Base-by-base conservation (phyloP, 768 basidiomycete genomes). In the Leccinum ochraceum region DNA sequence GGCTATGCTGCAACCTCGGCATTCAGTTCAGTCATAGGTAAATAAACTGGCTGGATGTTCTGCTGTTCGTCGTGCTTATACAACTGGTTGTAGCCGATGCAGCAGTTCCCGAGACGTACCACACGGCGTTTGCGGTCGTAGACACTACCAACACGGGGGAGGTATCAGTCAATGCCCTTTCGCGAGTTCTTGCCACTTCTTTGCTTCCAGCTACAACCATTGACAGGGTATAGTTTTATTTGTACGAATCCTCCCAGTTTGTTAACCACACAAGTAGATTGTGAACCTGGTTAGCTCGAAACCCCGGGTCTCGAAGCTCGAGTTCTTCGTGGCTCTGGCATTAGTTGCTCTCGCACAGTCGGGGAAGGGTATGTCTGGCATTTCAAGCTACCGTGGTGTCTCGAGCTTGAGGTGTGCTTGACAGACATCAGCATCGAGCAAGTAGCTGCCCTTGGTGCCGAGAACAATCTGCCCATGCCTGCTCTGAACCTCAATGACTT, bases 241-340 rank as follows among this genome's bases (percentile, higher is more conserved):
- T 49, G 6, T 49, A 48, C 17, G 30, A 26, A 39, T 30, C 8
- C 13, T 53, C 28, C 5, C 32, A 28, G 48, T 49, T 20, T 6
- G 24, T 54, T 66, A 53, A 69, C 49, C 54, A 50, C 61, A 49
- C 20, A 49, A 30, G 50, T 56, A 95, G 94, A 95, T 98, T 67
- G 89, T 97, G 58, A 94, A 90, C 74, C 80, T 95, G 22, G 93
- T 94, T 56, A 92, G 90, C 74, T 87, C 88, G 36, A 83, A 83
- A 60, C 82, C 90, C 49, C 82, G 88, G 54, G 89, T 98, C 39
- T 92, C 92, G 8, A 92, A 86, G 65, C 85, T 89, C 59, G 95
- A 98, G 70, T 95, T 96, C 78, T 95, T 91, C 71, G 91, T 95
- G 11, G 92, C 94, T 10, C 75, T 98, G 26, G 93, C 92, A 11